Evolutionary conservation across 2,329 filamentous ascomycete species (phyloP).

Genomic region (Cladosporium velox): DNA sequence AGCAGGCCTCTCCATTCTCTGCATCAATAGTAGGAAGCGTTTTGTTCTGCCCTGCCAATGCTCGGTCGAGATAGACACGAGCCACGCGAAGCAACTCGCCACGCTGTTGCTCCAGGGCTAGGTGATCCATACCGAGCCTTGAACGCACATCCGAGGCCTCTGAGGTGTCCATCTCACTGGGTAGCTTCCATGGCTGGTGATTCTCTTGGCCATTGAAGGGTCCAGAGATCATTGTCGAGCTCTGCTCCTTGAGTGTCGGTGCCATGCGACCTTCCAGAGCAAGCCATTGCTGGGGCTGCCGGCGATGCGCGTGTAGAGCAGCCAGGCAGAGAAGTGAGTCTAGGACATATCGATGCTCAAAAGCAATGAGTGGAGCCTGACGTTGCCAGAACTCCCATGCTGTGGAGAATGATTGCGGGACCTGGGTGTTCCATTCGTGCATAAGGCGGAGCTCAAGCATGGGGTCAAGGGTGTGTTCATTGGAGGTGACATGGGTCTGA

Average conservation of each 20-base stretch:
- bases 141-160: background rate
- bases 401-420: slow-evolving; percentile 29
- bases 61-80: slow-evolving; percentile 31
- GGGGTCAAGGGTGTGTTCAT: slow-evolving; percentile 18
- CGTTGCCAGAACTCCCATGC: slow-evolving; percentile 30
- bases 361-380: slow-evolving; percentile 31
- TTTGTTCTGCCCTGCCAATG: slow-evolving; percentile 29
- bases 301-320: slow-evolving; percentile 30
- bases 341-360: slow-evolving; percentile 29
- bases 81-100: slow-evolving; percentile 28
- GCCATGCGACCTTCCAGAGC: slow-evolving; percentile 26
- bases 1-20: slow-evolving; percentile 29
- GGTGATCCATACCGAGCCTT: background rate
- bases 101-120: background rate
- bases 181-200: background rate
- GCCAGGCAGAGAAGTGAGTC: slow-evolving; percentile 32
- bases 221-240: background rate
- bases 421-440: slow-evolving; percentile 33
- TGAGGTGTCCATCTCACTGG: background rate
- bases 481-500: background rate
- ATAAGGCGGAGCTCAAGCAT: slow-evolving; percentile 31
- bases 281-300: slow-evolving; percentile 24
- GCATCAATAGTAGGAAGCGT: slow-evolving; percentile 24
- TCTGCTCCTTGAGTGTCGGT: background rate
- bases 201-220: background rate